Evolutionary conservation across 176 grass and related monocot species (phyloP).

Genomic region (Cenchrus americanus): DNA sequence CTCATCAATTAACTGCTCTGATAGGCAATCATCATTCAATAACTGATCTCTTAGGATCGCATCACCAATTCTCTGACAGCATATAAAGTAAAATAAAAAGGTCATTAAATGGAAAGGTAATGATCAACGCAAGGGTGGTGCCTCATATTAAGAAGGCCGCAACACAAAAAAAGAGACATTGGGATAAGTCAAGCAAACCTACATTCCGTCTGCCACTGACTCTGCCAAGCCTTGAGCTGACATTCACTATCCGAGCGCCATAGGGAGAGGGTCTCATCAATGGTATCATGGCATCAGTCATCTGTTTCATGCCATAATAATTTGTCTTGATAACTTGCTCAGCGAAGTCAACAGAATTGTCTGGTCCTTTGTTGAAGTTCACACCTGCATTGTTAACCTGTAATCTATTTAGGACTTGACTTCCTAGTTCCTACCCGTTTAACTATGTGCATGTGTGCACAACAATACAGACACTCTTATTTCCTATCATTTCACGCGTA

Average conservation of each 20-base stretch:
- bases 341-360: slow-evolving; percentile 84
- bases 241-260: slow-evolving; percentile 80
- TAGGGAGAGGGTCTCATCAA: slow-evolving; percentile 65
- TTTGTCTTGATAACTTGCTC: slow-evolving; percentile 81
- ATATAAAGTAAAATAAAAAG: not conserved
- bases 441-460: not conserved
- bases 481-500: not conserved
- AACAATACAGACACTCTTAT: not conserved
- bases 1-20: slow-evolving; percentile 76
- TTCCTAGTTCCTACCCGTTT: slow-evolving; percentile 4
- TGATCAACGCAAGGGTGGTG: not conserved
- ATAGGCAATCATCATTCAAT: slow-evolving; percentile 59
- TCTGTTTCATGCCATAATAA: slow-evolving; percentile 72
- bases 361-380: slow-evolving; percentile 84
- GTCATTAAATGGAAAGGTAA: not conserved
- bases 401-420: slow-evolving; percentile 17
- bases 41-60: slow-evolving; percentile 59
- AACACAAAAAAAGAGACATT: not conserved
- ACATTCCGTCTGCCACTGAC: slow-evolving; percentile 81
- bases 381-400: slow-evolving; percentile 97
- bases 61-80: slow-evolving; percentile 69
- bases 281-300: slow-evolving; percentile 74
- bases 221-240: slow-evolving; percentile 87
- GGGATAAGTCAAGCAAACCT: slow-evolving; percentile 1
- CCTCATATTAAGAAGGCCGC: not conserved